Conservation (phyloP, 2,329 filamentous ascomycete species). For the Camillea tinctor region DNA sequence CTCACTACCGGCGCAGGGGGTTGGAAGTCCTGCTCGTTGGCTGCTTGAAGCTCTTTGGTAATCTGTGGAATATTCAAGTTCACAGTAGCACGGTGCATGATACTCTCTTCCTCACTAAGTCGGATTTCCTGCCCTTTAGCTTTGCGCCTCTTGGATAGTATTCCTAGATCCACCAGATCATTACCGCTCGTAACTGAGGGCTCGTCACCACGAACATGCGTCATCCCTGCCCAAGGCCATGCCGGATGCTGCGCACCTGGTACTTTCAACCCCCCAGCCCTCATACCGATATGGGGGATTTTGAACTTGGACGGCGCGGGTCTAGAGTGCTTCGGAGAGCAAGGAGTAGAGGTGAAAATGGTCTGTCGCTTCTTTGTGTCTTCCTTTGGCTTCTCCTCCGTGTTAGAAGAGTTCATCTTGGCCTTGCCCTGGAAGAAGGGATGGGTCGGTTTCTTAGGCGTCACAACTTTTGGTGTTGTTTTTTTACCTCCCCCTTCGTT, state of each 20-base stretch:
- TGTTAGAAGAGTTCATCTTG: conserved; percentile 23
- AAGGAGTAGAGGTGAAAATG: conserved; percentile 53
- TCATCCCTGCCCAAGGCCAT: conserved; percentile 68
- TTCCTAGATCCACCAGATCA: not conserved
- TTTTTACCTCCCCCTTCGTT: not conserved
- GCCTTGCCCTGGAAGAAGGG: conserved; percentile 68
- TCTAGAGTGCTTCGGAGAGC: conserved; percentile 46
- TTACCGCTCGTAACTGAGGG: not conserved
- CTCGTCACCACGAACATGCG: conserved; percentile 57
- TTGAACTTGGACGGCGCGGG: conserved; percentile 31
- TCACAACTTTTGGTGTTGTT: conserved; percentile 12
- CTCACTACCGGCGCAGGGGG: conserved; percentile 50
- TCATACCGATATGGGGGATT: conserved; percentile 44
- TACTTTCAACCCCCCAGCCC: conserved; percentile 52
- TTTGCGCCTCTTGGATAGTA: conserved; percentile 37
- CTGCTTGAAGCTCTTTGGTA: conserved; percentile 33
- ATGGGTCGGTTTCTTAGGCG: conserved; percentile 36
- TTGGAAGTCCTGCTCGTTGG: conserved; percentile 40
- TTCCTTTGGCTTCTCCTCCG: conserved; percentile 21
- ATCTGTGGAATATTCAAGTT: conserved; percentile 41
- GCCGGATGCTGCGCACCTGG: conserved; percentile 64
- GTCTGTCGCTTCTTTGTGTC: conserved; percentile 33
- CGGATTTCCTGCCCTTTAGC: conserved; percentile 49
- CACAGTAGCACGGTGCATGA: conserved; percentile 36
- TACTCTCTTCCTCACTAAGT: conserved; percentile 41